phyloP scores from a whole-genome alignment of 441 rosid species.

The Euphorbia celastroides region DNA sequence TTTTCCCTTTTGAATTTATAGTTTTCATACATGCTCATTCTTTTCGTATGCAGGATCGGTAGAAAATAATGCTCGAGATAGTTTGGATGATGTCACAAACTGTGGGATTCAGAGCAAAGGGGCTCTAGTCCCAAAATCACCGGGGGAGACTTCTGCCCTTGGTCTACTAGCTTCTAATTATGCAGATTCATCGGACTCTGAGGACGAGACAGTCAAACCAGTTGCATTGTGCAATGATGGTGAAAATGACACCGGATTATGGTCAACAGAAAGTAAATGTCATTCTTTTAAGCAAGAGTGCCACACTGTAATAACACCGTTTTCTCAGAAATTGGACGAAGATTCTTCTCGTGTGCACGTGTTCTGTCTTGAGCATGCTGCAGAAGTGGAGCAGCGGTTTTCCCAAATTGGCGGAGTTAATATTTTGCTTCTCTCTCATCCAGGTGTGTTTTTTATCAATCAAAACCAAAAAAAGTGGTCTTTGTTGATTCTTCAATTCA shows the following conservation, averaged over 20 bases:
- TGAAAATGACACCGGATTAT: conserved; percentile 25
- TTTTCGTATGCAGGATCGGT: conserved; percentile 40
- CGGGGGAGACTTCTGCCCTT: conserved; percentile 52
- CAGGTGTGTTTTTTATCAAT: conserved; percentile 42
- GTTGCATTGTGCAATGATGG: conserved; percentile 27
- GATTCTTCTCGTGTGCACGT: conserved; percentile 83
- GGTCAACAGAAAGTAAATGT: conserved; percentile 28
- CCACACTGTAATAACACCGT: conserved; percentile 28
- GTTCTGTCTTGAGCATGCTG: conserved; percentile 97
- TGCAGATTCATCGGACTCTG: conserved; percentile 94
- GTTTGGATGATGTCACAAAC: conserved; percentile 38
- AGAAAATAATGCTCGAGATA: conserved; percentile 27
- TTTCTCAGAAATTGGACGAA: conserved; percentile 51
- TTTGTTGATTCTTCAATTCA: neutral
- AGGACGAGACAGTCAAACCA: conserved; percentile 52
- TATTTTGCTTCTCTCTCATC: conserved; percentile 82
- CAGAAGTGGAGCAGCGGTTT: conserved; percentile 82
- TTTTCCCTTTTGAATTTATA: neutral
- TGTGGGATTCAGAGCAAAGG: conserved; percentile 33
- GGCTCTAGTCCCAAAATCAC: conserved; percentile 25
- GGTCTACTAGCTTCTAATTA: conserved; percentile 73
- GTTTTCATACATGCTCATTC: neutral
- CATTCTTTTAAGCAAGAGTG: conserved; percentile 23
- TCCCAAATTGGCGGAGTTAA: conserved; percentile 69
- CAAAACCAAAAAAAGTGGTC: neutral